These are phyloP conservation scores for Arctostaphylos glauca DNA, from an alignment of 148 eudicot genomes.

Conservation along the genomic window DNA sequence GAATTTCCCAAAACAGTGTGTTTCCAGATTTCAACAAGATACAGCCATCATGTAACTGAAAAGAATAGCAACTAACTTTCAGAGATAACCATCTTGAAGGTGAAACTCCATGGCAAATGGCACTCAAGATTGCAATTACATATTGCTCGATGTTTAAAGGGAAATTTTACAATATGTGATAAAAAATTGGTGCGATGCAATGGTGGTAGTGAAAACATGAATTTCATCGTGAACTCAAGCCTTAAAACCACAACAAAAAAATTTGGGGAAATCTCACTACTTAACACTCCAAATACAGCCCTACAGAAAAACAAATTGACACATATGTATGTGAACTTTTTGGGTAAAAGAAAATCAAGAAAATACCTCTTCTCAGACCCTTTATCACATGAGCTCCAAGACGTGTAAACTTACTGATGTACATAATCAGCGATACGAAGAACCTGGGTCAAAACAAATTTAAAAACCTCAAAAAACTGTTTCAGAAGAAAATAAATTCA, in stretches of 20 bases:
- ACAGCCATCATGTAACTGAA: too few relatives aligned
- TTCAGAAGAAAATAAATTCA: not conserved
- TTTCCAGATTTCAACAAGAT: too few relatives aligned
- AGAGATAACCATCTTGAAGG: too few relatives aligned
- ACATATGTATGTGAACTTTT: not conserved
- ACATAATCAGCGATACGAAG: constrained; percentile 13
- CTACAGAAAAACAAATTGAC: not conserved
- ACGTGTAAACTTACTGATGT: constrained; percentile 15
- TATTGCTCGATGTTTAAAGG: not conserved
- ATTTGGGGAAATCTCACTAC: not conserved
- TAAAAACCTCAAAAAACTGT: not conserved
- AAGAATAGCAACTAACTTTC: too few relatives aligned
- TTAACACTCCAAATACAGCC: not conserved
- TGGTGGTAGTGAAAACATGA: too few relatives aligned
- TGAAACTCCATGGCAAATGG: not conserved
- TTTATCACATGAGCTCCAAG: constrained; percentile 20
- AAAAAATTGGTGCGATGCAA: not conserved
- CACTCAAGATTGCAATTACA: not conserved
- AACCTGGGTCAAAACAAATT: constrained; percentile 13
- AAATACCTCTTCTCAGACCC: constrained; percentile 15
- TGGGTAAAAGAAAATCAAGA: not conserved
- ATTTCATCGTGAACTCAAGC: not conserved
- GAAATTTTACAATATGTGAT: not conserved
- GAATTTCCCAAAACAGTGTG: too few relatives aligned
- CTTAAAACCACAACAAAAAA: too few relatives aligned